A percentile compares a stretch with the other conserved stretches of the same genome.
Conservation (phyloP, 1,284 basidiomycete species). For the Mycena citricolor region DNA sequence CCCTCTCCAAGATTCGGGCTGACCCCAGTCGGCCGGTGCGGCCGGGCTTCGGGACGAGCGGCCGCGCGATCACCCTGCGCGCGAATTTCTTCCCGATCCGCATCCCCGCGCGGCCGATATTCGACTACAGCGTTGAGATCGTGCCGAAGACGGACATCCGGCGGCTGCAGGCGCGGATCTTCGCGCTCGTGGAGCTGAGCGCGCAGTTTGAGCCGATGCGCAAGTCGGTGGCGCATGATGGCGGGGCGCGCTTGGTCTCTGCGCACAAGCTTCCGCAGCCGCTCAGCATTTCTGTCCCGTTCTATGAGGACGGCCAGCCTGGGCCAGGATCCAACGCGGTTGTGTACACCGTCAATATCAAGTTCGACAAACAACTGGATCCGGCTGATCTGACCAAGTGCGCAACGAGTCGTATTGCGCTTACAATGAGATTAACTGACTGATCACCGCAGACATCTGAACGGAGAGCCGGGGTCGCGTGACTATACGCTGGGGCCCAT, state of each 20-base stretch:
- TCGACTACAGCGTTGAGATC: slow-evolving; percentile 63
- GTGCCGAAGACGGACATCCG: slow-evolving; percentile 50
- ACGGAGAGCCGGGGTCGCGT: slow-evolving; percentile 41
- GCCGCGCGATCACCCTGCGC: slow-evolving; percentile 51
- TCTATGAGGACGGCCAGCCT: slow-evolving; percentile 54
- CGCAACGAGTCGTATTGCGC: slow-evolving; percentile 29
- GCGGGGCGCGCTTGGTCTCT: slow-evolving; percentile 57
- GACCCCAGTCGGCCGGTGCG: slow-evolving; percentile 54
- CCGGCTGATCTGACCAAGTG: slow-evolving; percentile 47
- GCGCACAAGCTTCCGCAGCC: slow-evolving; percentile 55
- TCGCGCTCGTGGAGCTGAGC: slow-evolving; percentile 56
- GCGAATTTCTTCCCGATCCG: slow-evolving; percentile 68
- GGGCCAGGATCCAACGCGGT: slow-evolving; percentile 42
- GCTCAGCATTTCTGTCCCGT: slow-evolving; percentile 47
- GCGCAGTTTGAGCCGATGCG: slow-evolving; percentile 41
- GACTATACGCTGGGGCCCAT: slow-evolving; percentile 53
- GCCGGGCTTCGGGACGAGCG: slow-evolving; percentile 64
- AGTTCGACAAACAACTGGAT: slow-evolving; percentile 45
- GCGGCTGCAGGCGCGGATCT: slow-evolving; percentile 50
- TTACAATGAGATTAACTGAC: slow-evolving; percentile 1
- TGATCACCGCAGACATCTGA: slow-evolving; percentile 44
- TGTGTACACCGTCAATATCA: slow-evolving; percentile 53
- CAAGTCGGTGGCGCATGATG: slow-evolving; percentile 61
- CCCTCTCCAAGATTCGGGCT: slow-evolving; percentile 41
- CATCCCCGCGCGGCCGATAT: slow-evolving; percentile 47